Evolutionary conservation across 768 basidiomycete genomes (phyloP).

Genomic region (Psilocybe azurescens): DNA sequence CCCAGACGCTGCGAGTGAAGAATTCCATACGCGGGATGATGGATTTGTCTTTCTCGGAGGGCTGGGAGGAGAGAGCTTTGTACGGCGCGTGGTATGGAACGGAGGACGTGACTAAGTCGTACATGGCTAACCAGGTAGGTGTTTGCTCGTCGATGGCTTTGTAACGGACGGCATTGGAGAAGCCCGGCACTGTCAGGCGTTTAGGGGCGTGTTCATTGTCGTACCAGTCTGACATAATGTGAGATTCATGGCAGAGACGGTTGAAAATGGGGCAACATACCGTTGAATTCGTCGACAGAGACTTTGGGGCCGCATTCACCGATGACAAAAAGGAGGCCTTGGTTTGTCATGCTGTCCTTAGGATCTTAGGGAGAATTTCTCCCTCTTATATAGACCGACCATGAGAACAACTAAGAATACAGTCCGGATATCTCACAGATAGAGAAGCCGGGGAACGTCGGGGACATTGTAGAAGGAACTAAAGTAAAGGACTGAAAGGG

Average conservation of each 20-base stretch:
- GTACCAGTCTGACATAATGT: constrained; percentile 36
- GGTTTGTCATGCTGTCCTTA: constrained; percentile 18
- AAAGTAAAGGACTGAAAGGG: background rate
- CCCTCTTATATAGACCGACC: constrained; percentile 1
- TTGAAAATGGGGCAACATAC: constrained; percentile 18
- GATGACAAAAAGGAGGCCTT: constrained; percentile 38
- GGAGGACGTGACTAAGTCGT: constrained; percentile 32
- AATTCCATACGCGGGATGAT: constrained; percentile 27
- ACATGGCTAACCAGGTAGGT: constrained; percentile 31
- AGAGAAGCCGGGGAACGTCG: no score
- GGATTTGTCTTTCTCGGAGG: constrained; percentile 32
- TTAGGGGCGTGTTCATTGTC: constrained; percentile 39
- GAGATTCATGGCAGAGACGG: background rate
- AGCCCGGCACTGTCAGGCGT: constrained; percentile 35
- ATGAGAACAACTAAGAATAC: constrained; percentile 10
- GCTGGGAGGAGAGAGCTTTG: constrained; percentile 27
- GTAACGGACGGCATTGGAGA: constrained; percentile 36
- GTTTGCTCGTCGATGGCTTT: constrained; percentile 31
- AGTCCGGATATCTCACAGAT: background rate
- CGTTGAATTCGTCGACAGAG: constrained; percentile 36
- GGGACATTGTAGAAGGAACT: no score
- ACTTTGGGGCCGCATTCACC: constrained; percentile 34
- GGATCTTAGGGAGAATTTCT: background rate
- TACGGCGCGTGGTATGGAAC: constrained; percentile 27
- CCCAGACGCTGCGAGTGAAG: constrained; percentile 32